phyloP scores from a whole-genome alignment of 768 basidiomycete genomes.

The Stropharia rugosoannulata region DNA sequence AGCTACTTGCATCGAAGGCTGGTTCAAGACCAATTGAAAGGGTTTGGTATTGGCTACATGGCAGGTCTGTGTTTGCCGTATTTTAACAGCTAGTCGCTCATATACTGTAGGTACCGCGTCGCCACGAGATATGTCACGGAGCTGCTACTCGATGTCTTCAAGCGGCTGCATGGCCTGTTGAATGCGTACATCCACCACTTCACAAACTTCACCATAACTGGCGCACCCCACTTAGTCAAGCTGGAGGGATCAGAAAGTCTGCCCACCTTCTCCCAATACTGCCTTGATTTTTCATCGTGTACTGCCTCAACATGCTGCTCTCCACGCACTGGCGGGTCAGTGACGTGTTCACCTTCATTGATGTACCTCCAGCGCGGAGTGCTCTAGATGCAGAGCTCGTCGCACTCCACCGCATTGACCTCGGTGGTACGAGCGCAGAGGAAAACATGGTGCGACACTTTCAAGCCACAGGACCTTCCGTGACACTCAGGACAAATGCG shows the following conservation, averaged over 20 bases:
- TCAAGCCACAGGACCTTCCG: conserved; percentile 30
- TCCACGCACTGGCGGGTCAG: conserved; percentile 25
- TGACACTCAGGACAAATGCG: conserved; percentile 36
- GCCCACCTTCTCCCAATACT: conserved; percentile 34
- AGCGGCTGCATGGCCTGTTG: conserved; percentile 36
- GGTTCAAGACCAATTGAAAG: conserved; percentile 36
- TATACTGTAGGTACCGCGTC: conserved; percentile 38
- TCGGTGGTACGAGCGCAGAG: conserved; percentile 21
- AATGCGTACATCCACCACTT: conserved; percentile 42
- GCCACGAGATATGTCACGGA: conserved; percentile 43
- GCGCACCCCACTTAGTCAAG: conserved; percentile 29
- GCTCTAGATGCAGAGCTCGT: conserved; percentile 36
- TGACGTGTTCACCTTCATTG: conserved; percentile 37
- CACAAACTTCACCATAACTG: conserved; percentile 37
- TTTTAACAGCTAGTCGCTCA: not conserved
- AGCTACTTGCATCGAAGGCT: conserved; percentile 23
- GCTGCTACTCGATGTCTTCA: conserved; percentile 37
- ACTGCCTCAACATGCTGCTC: conserved; percentile 40
- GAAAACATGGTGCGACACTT: conserved; percentile 26
- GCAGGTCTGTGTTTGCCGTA: conserved; percentile 30
- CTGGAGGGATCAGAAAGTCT: conserved; percentile 26
- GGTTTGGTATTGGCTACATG: conserved; percentile 44
- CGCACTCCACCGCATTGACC: conserved; percentile 25
- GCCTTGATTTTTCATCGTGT: conserved; percentile 40
- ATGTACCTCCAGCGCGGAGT: conserved; percentile 33